These are phyloP conservation scores for Coelastrella sp. DNA, from an alignment of 139 green algal genomes.

Conservation along the genomic window DNA sequence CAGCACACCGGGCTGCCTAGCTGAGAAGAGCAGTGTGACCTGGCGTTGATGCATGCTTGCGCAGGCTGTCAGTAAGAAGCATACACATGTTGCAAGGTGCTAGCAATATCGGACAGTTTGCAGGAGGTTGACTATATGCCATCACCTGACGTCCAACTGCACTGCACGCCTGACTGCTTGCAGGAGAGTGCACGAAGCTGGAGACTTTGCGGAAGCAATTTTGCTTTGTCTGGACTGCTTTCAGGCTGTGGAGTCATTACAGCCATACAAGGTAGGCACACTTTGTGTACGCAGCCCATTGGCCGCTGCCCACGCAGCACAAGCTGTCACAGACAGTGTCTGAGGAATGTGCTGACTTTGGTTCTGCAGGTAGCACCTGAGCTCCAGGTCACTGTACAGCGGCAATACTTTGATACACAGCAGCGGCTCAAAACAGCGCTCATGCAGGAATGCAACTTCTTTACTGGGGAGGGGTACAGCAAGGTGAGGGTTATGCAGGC, in stretches of 20 bases:
- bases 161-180: background rate
- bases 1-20: too few species aligned
- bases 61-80: too few species aligned
- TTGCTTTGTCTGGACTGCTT: conserved; percentile 73
- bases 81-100: too few species aligned
- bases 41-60: too few species aligned
- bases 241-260: conserved; percentile 57
- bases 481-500: conserved; percentile 53
- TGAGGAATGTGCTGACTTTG: background rate
- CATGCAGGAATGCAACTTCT: conserved; percentile 59
- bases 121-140: too few species aligned
- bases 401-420: conserved; percentile 65
- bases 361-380: conserved; percentile 54
- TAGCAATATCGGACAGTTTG: too few species aligned
- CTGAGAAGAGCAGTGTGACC: too few species aligned
- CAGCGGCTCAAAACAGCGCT: conserved; percentile 62
- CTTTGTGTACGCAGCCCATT: background rate
- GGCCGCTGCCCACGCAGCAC: too few species aligned
- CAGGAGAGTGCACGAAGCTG: conserved; percentile 63
- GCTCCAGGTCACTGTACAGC: conserved; percentile 64
- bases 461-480: conserved; percentile 65
- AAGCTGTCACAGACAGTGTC: background rate
- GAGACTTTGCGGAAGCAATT: conserved; percentile 71
- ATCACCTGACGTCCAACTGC: too few species aligned
- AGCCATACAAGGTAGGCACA: conserved; percentile 49